Evolutionary conservation across 2,329 filamentous ascomycete species (phyloP), one percentile per base, ranked within the genome.

Genomic region (Aspergillus japonicus): DNA sequence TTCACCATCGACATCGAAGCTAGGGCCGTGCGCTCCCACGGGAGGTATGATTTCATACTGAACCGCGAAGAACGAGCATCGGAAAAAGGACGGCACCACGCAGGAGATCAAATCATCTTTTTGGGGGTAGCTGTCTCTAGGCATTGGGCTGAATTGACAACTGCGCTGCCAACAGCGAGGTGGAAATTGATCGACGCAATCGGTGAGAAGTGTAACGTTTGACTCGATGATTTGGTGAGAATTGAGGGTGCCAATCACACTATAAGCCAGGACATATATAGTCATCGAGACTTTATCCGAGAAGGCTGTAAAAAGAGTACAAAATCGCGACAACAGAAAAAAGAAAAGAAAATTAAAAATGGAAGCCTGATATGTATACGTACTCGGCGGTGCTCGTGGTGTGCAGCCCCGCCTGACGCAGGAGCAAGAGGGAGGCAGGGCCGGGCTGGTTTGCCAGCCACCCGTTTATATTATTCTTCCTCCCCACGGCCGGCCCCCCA

Each of bases 371-470:
- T 35, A 16, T 16, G 11, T 35, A 29, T 54, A 42, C 48, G 62
- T 65, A 62, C 61, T 58, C 62, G 61, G 61, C 48, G 33, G 56
- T 31, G 44, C 39, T 59, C 44, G 48, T 60, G 42, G 52, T 62
- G 52, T 62, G 63, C 58, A 63, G 62, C 61, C 62, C 63, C 63
- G 61, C 58, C 54, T 33, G 39, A 24, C 29, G 47, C 54, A 50
- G 48, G 21, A 21, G 26, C 14, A n/a, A 21, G 54, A 64, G 50
- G 47, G 49, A 56, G 50, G 56, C 47, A 61, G 56, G 56, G 56
- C 56, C 53, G 55, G 62, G 60, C 56, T 59, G 54, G 50, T 57
- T 53, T 58, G 53, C 63, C 65, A 67, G 65, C 65, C 65, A 67
- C 65, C 62, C 52, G 57, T 57, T 61, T 56, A 60, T 57, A 53